Percentiles rank a stretch among this genome's conserved stretches.
phyloP scores from a whole-genome alignment of 257 asterid species.

The Ilex aquifolium region DNA sequence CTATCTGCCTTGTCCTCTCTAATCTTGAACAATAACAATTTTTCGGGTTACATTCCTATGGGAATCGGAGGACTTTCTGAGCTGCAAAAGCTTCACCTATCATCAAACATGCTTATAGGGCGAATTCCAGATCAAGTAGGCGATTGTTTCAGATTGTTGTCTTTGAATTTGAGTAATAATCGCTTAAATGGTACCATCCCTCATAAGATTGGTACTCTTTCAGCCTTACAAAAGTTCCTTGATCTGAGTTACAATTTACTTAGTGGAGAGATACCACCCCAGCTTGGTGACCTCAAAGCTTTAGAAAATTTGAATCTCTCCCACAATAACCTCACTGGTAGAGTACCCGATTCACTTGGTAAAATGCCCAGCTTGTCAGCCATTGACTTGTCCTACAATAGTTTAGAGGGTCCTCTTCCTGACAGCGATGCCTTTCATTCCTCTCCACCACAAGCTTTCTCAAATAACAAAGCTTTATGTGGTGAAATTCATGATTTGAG shows the following conservation, averaged over 20 bases:
- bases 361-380: constrained; percentile 9
- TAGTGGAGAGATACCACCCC: constrained; percentile 23
- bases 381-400: constrained; percentile 32
- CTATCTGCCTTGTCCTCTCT: constrained; percentile 15
- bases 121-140: too few species aligned
- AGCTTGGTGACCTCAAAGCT: constrained; percentile 10
- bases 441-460: constrained; percentile 15
- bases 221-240: too few species aligned
- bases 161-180: too few species aligned
- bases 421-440: constrained; percentile 29
- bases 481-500: constrained; percentile 26
- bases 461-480: not conserved
- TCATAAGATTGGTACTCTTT: too few species aligned
- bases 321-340: constrained; percentile 13
- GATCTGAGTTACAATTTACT: constrained; percentile 9
- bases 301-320: constrained; percentile 27
- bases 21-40: constrained; percentile 17
- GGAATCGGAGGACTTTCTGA: constrained; percentile 13
- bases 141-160: too few species aligned
- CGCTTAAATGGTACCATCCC: too few species aligned
- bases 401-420: constrained; percentile 39
- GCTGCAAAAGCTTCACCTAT: too few species aligned
- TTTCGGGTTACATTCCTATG: constrained; percentile 27
- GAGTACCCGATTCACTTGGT: constrained; percentile 23
- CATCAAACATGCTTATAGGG: too few species aligned